These are phyloP conservation scores for Silene noctiflora DNA, from an alignment of 179 eudicot genomes.

Conservation along the genomic window DNA sequence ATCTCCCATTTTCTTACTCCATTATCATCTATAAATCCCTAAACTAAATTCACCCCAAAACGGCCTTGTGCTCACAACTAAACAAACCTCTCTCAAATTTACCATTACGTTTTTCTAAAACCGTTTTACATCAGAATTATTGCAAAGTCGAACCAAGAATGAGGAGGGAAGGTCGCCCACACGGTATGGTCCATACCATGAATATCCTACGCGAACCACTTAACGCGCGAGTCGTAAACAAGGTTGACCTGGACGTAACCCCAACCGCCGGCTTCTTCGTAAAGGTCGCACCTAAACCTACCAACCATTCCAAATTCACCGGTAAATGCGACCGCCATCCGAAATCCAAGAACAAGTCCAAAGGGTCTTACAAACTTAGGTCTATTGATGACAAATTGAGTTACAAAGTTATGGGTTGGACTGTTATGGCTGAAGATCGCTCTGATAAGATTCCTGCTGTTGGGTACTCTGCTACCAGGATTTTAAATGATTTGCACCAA, in stretches of 20 bases:
- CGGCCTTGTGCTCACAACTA: not conserved
- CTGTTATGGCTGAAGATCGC: constrained; percentile 22
- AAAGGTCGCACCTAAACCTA: constrained; percentile 53
- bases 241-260: constrained; percentile 22
- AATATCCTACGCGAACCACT: constrained; percentile 26
- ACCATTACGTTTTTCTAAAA: too few relatives aligned
- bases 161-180: constrained; percentile 70
- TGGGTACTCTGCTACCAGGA: constrained; percentile 46
- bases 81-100: not conserved
- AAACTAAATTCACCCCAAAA: not conserved
- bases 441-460: not conserved
- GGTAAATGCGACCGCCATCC: constrained; percentile 50
- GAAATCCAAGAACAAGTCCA: constrained; percentile 55
- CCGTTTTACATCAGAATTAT: too few relatives aligned
- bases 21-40: not conserved
- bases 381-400: constrained; percentile 24
- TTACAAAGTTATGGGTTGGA: constrained; percentile 25
- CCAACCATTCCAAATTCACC: constrained; percentile 69
- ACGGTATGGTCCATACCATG: constrained; percentile 50
- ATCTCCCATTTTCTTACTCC: not conserved
- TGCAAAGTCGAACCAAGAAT: constrained; percentile 23
- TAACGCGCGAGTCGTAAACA: constrained; percentile 25
- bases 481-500: constrained; percentile 36
- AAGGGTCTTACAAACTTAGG: constrained; percentile 43
- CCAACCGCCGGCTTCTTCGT: constrained; percentile 55